Base-by-base conservation (phyloP, 1,284 basidiomycete genomes). In the Rhodotorula sp. region DNA sequence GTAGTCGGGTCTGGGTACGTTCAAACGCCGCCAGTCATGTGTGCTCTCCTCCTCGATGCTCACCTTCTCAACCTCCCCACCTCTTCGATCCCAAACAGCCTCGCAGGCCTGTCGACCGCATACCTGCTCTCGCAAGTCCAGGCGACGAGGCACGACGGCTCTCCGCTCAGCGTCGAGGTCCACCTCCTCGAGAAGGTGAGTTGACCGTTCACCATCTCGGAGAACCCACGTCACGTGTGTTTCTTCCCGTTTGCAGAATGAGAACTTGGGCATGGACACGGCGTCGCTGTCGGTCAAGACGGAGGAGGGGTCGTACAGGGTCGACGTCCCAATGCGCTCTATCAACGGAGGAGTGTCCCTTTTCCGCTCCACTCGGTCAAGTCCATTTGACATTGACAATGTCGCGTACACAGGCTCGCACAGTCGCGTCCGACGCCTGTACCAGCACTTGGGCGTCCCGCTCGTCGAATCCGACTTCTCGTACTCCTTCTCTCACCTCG, bases 261-360 rank as follows among this genome's bases (percentile, higher is more conserved):
- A 61, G 4, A 3, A 40, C 11, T 34, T 74, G 5, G 73, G 73
- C 20, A 74, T 74, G 73, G 73, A 74, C 62, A 59, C 62, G 24
- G 59, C 68, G 3, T 68, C 65, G n/a, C 47, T 72, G 20, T 65
- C 67, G n/a, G 58, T 74, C 58, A 60, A 62, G 50, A 50, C 30
- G 13, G 16, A 51, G 8, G 22, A 9, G 9, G 50, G 77, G 51
- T 69, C 77, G 22, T 76, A 81, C 16, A 67, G 85, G 56, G 82
- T 90, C 9, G 88, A 90, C 76, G 88, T 89, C 0, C 89, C 89
- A 1, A 90, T 90, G 89, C 81, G 89, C 30, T 87, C 87, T 1
- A 90, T 90, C 77, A 88, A 90, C 82, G 87, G 87, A 81, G 87
- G 87, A 86, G 64, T 50, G 83, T 77, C 30, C 40, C 59, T 50